Evolutionary conservation across 164 flowering plant genomes (phyloP).

Genomic region (Vitis labrusca): DNA sequence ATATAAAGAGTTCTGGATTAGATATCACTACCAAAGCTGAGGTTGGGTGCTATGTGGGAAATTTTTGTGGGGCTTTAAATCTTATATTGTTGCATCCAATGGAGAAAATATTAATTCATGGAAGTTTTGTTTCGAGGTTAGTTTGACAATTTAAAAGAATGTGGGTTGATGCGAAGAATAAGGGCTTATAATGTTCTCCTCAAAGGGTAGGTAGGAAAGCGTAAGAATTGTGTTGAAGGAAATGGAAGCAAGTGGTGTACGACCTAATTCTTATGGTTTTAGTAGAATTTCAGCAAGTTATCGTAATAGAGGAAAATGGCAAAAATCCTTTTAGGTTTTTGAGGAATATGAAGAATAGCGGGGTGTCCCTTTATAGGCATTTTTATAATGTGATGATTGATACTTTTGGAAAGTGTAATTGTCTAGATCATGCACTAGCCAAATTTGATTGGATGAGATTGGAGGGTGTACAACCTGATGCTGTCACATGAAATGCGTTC

Average conservation of each 20-base stretch:
- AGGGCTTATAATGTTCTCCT: too few relatives aligned
- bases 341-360: slow-evolving; percentile 74
- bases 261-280: slow-evolving; percentile 77
- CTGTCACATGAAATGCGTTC: slow-evolving; percentile 94
- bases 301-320: slow-evolving; percentile 34
- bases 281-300: slow-evolving; percentile 79
- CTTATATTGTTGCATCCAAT: slow-evolving; percentile 19
- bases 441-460: slow-evolving; percentile 38
- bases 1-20: slow-evolving; percentile 22
- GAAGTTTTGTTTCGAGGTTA: slow-evolving; percentile 50
- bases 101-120: slow-evolving; percentile 35
- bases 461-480: slow-evolving; percentile 59
- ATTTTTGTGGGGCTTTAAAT: slow-evolving; percentile 38
- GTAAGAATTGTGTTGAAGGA: slow-evolving; percentile 33
- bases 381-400: slow-evolving; percentile 97
- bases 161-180: too few relatives aligned
- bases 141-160: neutral
- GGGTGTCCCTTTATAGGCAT: slow-evolving; percentile 76
- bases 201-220: slow-evolving; percentile 79
- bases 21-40: slow-evolving; percentile 60
- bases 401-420: slow-evolving; percentile 84
- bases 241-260: slow-evolving; percentile 68
- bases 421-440: slow-evolving; percentile 80
- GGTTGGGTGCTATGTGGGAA: slow-evolving; percentile 52
- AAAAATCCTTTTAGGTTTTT: slow-evolving; percentile 7